Conservation (phyloP, 139 green algal genomes). For the Edaphochlamys debaryana region DNA sequence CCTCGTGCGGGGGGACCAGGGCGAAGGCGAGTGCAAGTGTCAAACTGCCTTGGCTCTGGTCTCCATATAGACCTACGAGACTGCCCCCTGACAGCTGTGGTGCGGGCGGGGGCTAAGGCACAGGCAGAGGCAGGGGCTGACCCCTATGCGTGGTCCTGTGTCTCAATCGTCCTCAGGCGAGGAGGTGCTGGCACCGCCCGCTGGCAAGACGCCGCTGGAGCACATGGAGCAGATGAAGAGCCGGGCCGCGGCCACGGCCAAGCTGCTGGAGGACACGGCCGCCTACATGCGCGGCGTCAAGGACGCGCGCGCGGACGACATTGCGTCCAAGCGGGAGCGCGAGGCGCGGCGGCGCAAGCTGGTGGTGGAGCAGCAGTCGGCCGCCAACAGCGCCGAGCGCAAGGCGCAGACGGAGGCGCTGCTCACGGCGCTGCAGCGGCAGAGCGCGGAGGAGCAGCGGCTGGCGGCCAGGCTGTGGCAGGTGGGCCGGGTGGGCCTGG, state of each 20-base stretch:
- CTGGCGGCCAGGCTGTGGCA: constrained; percentile 66
- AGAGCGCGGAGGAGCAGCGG: constrained; percentile 66
- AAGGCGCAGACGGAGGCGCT: constrained; percentile 55
- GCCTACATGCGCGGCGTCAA: constrained; percentile 68
- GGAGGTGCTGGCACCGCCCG: constrained; percentile 9
- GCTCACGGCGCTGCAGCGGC: constrained; percentile 58
- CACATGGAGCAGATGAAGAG: constrained; percentile 62
- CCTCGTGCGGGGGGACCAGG: constrained; percentile 51
- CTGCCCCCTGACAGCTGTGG: too few species aligned
- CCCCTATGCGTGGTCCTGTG: too few species aligned
- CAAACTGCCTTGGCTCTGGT: neutral
- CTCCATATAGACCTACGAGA: too few species aligned
- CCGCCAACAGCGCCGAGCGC: constrained; percentile 50
- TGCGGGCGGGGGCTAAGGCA: too few species aligned
- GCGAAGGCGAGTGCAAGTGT: constrained; percentile 39
- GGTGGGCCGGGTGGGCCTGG: constrained; percentile 39
- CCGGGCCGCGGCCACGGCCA: constrained; percentile 47
- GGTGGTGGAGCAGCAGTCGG: constrained; percentile 67
- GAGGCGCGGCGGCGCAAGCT: constrained; percentile 63
- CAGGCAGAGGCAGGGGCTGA: too few species aligned
- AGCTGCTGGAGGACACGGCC: constrained; percentile 55
- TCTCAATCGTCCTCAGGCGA: too few species aligned
- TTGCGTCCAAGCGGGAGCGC: constrained; percentile 67
- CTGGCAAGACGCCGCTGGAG: constrained; percentile 49
- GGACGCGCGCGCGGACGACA: constrained; percentile 63